Evolutionary conservation across 208 protist genomes (phyloP), one percentile per base, ranked within the genome.

Genomic region (Crithidia brevicula): DNA sequence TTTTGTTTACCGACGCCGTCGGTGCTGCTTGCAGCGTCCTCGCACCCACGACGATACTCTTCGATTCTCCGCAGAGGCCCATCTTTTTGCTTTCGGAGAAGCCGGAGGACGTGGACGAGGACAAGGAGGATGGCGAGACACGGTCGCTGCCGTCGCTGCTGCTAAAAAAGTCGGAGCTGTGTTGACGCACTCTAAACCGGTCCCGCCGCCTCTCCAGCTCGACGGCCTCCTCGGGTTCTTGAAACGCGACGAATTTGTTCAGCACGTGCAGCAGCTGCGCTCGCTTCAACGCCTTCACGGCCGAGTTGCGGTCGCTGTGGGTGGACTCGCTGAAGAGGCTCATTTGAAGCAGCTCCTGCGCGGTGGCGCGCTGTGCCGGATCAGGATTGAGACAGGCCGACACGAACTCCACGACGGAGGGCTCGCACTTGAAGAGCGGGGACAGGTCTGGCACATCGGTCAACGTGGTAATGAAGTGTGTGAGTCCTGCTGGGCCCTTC

Each of bases 161-260:
- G 42, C 52, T 61, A 45, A 67, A 60, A 46, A 62, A 65, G 59
- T 63, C 58, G 16, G 73, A 75, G 47, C 36, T 47, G 60, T 20
- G 61, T 2, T 40, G 60, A 3, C 61, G 58, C 52, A 51, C 61
- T 9, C 34, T 49, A 34, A 62, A 40, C 10, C 54, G 45, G 70
- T 34, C 40, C 27, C 61, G 70, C 18, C 46, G 54, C 61, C 57
- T 36, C 61, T 69, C 43, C 22, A 46, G 18, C 61, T 65, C 38
- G 9, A 33, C 25, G 34, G 50, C 72, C 47, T 85, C 79, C 50
- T 82, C 68, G 0, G 85, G 82, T 45, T 95, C 85, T 58, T 93
- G 82, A 60, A 95, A 95, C 7, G 91, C 88, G 0, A 94, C 88
- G 52, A 89, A 96, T 60, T 88, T 86, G 73, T 93, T 92, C 30